Base-by-base conservation (phyloP, 1,139 yeast genomes). In the Wickerhamiella infanticola region DNA sequence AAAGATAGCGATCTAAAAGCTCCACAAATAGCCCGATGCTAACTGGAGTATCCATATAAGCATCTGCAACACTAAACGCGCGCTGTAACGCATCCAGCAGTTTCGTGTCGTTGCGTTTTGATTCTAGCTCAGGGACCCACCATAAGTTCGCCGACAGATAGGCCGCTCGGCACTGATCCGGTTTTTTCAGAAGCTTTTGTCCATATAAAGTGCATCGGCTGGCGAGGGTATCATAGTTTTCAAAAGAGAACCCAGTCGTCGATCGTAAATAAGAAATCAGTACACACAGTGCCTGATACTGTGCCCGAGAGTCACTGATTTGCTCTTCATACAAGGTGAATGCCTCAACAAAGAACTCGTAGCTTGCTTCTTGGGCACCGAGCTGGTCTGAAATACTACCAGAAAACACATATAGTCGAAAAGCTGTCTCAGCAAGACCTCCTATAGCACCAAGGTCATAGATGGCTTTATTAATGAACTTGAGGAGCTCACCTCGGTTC, bases 81-180 rank as follows among this genome's bases (percentile, higher is more conserved):
- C 90, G 68, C 58, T 79, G 84, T 35, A 80, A 63, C 56, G 85
- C 79, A 57, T 80, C 86, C 50, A 80, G 62, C 2, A 77, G 82
- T 37, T 67, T 41, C n/a, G 37, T 13, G 39, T 39, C 29, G 18
- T 42, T 41, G 37, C 31, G 42, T 24, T 24, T 36, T 77, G 79
- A 55, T 76, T 79, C 38, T 75, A 65, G 58, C 67, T 73, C 46
- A 47, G 71, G 75, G 62, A 93, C 82, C 94, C 95, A 86, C 95
- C 96, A 90, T 45, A 90, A 66, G 63, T 90, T 96, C 3, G 95
- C 80, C 45, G 95, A 88, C 46, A 77, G 65, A 58, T 82, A 84
- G 5, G 90, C 94, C 0, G 95, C 79, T 24, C 96, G 75, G 60
- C 97, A 88, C 62, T 88, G 98, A 58, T 88, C 97, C 35, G 90